Evolutionary conservation across 352 stramenopile genomes (phyloP).

Genomic region (Pythium coloratum): DNA sequence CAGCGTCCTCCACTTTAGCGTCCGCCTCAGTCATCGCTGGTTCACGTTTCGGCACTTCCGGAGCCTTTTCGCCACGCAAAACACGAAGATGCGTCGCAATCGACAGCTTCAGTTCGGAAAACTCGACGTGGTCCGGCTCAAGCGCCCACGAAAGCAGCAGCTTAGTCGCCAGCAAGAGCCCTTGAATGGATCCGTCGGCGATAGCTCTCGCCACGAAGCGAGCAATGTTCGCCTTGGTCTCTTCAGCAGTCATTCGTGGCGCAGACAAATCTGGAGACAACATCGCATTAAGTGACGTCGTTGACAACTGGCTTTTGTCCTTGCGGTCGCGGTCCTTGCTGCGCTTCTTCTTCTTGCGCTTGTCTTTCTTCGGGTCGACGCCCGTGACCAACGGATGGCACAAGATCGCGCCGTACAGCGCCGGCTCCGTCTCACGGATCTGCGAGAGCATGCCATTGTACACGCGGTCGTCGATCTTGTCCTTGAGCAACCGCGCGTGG

Average conservation of each 20-base stretch:
- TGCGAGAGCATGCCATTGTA: constrained; percentile 75
- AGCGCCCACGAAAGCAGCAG: constrained; percentile 58
- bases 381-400: constrained; percentile 83
- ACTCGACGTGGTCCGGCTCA: constrained; percentile 25
- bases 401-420: constrained; percentile 81
- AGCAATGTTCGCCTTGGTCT: constrained; percentile 65
- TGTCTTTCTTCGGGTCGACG: constrained; percentile 75
- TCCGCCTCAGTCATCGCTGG: not conserved
- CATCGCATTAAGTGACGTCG: constrained; percentile 46
- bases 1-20: not conserved
- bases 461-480: constrained; percentile 75
- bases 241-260: constrained; percentile 47
- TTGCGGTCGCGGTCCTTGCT: constrained; percentile 76
- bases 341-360: constrained; percentile 84
- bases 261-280: constrained; percentile 68
- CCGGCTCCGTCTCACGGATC: constrained; percentile 78
- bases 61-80: constrained; percentile 64
- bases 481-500: constrained; percentile 57
- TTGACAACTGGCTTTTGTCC: constrained; percentile 47
- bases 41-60: constrained; percentile 39
- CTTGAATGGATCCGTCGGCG: constrained; percentile 74
- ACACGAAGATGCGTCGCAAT: constrained; percentile 74
- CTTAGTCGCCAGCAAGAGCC: constrained; percentile 70
- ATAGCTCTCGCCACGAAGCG: constrained; percentile 78
- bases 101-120: constrained; percentile 36